These are phyloP conservation scores for Epichloe typhina DNA, from an alignment of 2,329 filamentous ascomycete genomes.

Conservation along the genomic window DNA sequence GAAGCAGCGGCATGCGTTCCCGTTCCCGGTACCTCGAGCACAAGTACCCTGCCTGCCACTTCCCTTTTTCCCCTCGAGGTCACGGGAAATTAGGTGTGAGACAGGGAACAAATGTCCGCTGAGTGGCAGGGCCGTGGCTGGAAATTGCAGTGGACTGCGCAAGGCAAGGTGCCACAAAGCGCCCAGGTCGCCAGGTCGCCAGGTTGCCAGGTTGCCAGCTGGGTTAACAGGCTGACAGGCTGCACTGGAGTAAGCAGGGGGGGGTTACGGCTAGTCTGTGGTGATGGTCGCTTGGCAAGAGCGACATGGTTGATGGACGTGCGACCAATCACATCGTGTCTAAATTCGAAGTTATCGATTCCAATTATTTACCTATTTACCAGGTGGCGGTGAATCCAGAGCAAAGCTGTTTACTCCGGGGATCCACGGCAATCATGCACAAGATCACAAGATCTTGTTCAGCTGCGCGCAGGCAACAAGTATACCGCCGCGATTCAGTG, in stretches of 20 bases:
- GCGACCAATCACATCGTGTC: too few relatives aligned
- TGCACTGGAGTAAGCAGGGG: neutral
- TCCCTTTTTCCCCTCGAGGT: neutral
- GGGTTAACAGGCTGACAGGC: neutral
- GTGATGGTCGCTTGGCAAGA: too few relatives aligned
- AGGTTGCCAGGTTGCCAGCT: neutral
- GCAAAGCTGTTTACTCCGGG: too few relatives aligned
- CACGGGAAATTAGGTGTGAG: neutral
- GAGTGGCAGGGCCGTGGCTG: slow-evolving; percentile 1
- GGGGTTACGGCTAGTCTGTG: too few relatives aligned
- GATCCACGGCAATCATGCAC: too few relatives aligned
- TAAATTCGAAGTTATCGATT: too few relatives aligned
- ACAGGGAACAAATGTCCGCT: neutral
- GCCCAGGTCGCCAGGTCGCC: neutral
- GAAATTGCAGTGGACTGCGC: slow-evolving; percentile 6
- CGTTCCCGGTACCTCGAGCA: neutral
- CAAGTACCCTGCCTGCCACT: neutral
- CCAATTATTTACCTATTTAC: too few relatives aligned
- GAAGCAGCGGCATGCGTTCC: slow-evolving; percentile 4
- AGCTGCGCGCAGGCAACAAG: too few relatives aligned
- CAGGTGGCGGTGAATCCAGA: too few relatives aligned
- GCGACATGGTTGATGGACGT: too few relatives aligned
- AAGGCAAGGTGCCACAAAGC: slow-evolving; percentile 1
- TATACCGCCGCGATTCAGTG: neutral
- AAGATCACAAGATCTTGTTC: too few relatives aligned